A percentile compares a stretch with the other conserved stretches of the same genome.
Conservation (phyloP, 768 basidiomycete genomes). For the Boletus rubroflammeus region DNA sequence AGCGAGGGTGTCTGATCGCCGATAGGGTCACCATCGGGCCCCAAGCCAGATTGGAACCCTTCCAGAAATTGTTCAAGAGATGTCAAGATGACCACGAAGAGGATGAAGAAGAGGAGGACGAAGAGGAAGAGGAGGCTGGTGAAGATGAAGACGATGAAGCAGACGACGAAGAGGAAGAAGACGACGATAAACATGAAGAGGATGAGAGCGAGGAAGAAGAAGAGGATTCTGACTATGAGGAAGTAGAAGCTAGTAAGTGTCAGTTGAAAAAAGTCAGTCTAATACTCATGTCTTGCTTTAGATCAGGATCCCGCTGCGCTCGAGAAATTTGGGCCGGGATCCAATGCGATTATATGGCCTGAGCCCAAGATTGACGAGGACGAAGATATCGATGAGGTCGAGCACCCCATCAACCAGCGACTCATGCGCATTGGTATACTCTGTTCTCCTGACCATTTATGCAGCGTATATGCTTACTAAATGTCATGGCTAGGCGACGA, state of each 20-base stretch:
- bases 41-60: constrained; percentile 60
- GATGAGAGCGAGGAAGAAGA: constrained; percentile 29
- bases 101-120: constrained; percentile 30
- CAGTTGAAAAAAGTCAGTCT: not conserved
- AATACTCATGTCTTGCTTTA: constrained; percentile 21
- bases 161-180: constrained; percentile 37
- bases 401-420: constrained; percentile 64
- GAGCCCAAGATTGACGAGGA: constrained; percentile 53
- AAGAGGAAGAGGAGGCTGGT: constrained; percentile 9
- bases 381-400: constrained; percentile 58
- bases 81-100: constrained; percentile 32
- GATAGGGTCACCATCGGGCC: constrained; percentile 80
- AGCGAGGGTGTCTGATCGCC: constrained; percentile 74
- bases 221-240: constrained; percentile 63
- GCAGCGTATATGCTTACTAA: not conserved
- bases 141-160: constrained; percentile 27
- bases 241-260: constrained; percentile 60
- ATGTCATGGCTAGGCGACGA: constrained; percentile 45
- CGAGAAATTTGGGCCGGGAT: constrained; percentile 57
- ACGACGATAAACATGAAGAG: constrained; percentile 30
- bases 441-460: not conserved
- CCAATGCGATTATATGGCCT: constrained; percentile 84
- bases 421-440: constrained; percentile 70
- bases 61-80: constrained; percentile 68
- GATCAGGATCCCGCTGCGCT: constrained; percentile 46